Evolutionary conservation across 164 flowering plant genomes (phyloP), one percentile per base, ranked within the genome.

Genomic region (Buxus sempervirens): DNA sequence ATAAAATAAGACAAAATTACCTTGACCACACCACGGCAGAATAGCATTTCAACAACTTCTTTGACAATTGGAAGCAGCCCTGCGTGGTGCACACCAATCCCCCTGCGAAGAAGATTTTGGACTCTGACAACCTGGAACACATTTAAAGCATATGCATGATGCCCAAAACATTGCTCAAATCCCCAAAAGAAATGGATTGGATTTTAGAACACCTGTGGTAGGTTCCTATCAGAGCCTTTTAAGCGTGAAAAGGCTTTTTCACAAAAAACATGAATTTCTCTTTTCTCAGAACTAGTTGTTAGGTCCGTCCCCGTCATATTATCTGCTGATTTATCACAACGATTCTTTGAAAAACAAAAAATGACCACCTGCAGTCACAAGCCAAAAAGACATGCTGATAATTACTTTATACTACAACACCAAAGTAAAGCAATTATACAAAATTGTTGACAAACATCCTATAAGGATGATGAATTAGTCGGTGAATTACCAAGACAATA

Each of bases 21-120:
- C 97, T 96, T 96, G 66, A 96, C 79, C 68, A 93, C 90, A 62
- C 99, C 98, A 65, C 91, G 91, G 63, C 98, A 96, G 70, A 96
- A 96, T 60, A 96, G 97, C 97, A 96, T 96, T 82, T 96, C 99
- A 65, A 96, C 92, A 45, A 96, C 99, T 82, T 96, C 99, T 85
- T 96, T 93, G 55, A 96, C 99, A 79, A 93, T 93, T 45, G 99
- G 99, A 72, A 96, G 97, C 67, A 96, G 73, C 20, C 99, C 99
- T 10, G 99, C 99, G 84, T 96, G 99, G 84, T 96, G 99, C 55
- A 96, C 92, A 62, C 93, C 98, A 75, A 96, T 90, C 60, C 99
- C 99, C 76, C 97, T 77, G 58, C 73, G 90, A 12, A 96, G 88
- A 72, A 93, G 93, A 72, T 74, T 82, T 83, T 91, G 97, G 69